Percentiles rank a stretch among this genome's conserved stretches.
Evolutionary conservation across 2,329 filamentous ascomycete genomes (phyloP).

Genomic region (Zasmidium angulare): DNA sequence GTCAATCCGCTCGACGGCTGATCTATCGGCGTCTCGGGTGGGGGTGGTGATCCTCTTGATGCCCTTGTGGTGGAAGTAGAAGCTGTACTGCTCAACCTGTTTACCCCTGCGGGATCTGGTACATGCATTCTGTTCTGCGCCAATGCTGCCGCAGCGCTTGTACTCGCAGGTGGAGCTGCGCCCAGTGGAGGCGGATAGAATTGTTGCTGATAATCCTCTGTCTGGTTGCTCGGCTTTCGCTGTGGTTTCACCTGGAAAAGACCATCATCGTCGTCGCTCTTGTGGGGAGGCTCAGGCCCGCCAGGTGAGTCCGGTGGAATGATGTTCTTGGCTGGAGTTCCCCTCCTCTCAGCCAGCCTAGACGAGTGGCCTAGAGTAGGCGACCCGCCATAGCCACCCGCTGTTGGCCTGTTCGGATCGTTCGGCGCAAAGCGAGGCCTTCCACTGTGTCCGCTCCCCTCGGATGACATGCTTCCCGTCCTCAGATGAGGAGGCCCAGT

Average conservation of each 20-base stretch:
- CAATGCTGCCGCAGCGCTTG: conserved; percentile 10
- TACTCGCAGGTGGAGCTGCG: conserved; percentile 24
- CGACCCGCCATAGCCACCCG: conserved; percentile 44
- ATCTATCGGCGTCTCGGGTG: conserved; percentile 85
- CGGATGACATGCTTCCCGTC: conserved; percentile 33
- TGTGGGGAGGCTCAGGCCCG: conserved; percentile 67
- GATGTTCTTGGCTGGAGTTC: conserved; percentile 71
- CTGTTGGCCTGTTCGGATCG: conserved; percentile 50
- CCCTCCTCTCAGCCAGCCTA: conserved; percentile 76
- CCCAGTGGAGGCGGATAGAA: conserved; percentile 59
- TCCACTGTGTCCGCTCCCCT: conserved; percentile 24
- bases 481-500: conserved; percentile 19
- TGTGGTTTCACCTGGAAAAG: conserved; percentile 62
- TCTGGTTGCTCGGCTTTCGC: conserved; percentile 21
- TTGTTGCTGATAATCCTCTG: conserved; percentile 48
- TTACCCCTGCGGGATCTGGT: conserved; percentile 55
- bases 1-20: conserved; percentile 44
- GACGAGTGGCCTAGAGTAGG: conserved; percentile 29
- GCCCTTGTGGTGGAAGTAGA: conserved; percentile 92
- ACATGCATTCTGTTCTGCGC: conserved; percentile 46
- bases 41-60: conserved; percentile 87
- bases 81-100: conserved; percentile 73
- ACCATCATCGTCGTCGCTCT: conserved; percentile 65
- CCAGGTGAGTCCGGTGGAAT: conserved; percentile 80
- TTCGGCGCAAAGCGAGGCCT: conserved; percentile 48